Conservation (phyloP, 345 rosid genomes). For the Brassica incana region DNA sequence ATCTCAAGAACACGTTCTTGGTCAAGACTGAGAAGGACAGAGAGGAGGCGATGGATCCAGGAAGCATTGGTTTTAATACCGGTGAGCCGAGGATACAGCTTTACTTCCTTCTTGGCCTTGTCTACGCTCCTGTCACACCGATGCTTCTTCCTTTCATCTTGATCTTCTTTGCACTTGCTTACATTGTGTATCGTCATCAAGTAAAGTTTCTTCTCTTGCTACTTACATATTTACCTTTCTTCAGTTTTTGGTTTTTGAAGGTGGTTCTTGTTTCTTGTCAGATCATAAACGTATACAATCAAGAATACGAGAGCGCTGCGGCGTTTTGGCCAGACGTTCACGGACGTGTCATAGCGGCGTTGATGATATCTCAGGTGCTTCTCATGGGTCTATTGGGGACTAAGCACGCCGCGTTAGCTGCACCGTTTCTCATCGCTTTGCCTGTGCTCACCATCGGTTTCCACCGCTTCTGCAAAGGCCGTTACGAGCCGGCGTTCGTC, state of each 20-base stretch:
- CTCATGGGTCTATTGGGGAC: conserved; percentile 80
- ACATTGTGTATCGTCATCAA: conserved; percentile 88
- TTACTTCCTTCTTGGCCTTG: conserved; percentile 88
- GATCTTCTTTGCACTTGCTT: conserved; percentile 80
- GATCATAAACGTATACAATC: conserved; percentile 95
- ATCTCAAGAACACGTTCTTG: conserved; percentile 85
- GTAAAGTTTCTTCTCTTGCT: conserved; percentile 39
- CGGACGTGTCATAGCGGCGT: conserved; percentile 60
- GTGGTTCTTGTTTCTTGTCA: conserved; percentile 29
- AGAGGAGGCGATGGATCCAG: conserved; percentile 94
- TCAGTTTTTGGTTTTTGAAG: background rate
- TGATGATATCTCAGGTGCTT: conserved; percentile 79
- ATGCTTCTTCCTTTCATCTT: conserved; percentile 83
- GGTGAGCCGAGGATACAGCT: conserved; percentile 95
- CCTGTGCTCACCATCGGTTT: conserved; percentile 82
- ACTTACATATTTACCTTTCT: background rate
- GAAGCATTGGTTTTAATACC: conserved; percentile 82
- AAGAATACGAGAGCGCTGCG: conserved; percentile 89
- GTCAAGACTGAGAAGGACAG: conserved; percentile 97
- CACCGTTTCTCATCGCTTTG: conserved; percentile 80
- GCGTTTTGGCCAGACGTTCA: conserved; percentile 99
- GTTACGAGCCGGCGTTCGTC: conserved; percentile 79
- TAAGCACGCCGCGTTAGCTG: conserved; percentile 58
- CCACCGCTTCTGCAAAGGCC: conserved; percentile 69
- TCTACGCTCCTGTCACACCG: conserved; percentile 90